phyloP scores from a whole-genome alignment of 345 rosid genomes.

The Eucalyptus sp. region DNA sequence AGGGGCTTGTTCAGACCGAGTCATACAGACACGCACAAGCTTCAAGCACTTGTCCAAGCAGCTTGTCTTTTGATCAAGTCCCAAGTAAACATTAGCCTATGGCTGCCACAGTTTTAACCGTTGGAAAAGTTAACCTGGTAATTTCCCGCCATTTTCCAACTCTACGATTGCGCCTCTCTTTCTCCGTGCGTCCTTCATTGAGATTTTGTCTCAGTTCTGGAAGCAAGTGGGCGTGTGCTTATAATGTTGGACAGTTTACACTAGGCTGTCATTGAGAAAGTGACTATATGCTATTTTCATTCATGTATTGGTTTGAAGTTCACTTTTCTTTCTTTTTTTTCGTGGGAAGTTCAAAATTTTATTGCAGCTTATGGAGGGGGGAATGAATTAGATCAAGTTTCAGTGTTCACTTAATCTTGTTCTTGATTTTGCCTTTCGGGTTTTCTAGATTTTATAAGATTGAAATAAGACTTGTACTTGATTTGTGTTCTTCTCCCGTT shows the following conservation, averaged over 20 bases:
- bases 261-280: neutral
- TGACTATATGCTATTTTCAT: neutral
- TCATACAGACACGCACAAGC: neutral
- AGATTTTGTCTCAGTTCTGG: neutral
- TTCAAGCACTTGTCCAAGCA: neutral
- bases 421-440: neutral
- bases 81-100: neutral
- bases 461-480: neutral
- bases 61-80: neutral
- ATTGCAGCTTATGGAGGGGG: neutral
- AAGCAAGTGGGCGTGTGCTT: neutral
- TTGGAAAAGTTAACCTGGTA: neutral
- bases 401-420: neutral
- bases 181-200: neutral
- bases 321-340: neutral
- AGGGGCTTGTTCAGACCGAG: neutral
- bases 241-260: neutral
- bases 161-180: neutral
- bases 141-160: neutral
- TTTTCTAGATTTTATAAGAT: neutral
- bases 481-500: neutral
- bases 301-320: neutral
- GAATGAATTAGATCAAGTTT: neutral
- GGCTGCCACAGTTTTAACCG: conserved; percentile 4
- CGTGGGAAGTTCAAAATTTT: neutral